A percentile compares a stretch with the other conserved stretches of the same genome.
These are phyloP conservation scores for Helicocarpus griseus DNA, from an alignment of 2,329 filamentous ascomycete species.

Conservation along the genomic window DNA sequence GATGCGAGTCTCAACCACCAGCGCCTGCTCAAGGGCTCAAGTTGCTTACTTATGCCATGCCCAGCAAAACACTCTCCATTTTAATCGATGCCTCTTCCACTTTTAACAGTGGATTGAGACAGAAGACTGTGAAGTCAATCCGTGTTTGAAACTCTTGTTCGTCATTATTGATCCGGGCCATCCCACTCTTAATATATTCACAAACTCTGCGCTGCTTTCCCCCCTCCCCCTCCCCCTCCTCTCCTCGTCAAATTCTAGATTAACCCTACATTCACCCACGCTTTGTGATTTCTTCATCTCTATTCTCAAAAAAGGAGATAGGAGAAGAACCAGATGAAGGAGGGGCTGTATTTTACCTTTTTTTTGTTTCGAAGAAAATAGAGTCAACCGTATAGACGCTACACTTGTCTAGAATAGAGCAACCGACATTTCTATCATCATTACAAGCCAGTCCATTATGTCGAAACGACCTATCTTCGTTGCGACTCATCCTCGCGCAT, in stretches of 20 bases:
- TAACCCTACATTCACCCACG: neutral
- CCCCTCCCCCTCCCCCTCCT: too few species aligned
- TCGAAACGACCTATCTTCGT: conserved; percentile 78
- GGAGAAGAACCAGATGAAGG: too few species aligned
- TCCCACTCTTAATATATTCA: neutral
- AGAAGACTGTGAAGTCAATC: too few species aligned
- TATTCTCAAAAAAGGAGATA: too few species aligned
- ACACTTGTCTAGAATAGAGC: too few species aligned
- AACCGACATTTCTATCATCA: neutral
- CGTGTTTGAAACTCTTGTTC: too few species aligned
- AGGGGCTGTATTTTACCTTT: neutral
- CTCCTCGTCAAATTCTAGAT: neutral
- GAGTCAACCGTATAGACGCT: too few species aligned
- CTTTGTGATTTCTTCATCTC: too few species aligned
- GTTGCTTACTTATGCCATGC: too few species aligned
- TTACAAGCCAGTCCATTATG: conserved; percentile 43
- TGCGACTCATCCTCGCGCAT: conserved; percentile 86
- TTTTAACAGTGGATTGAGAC: neutral
- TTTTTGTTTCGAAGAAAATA: neutral
- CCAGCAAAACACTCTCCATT: too few species aligned
- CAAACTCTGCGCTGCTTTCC: neutral
- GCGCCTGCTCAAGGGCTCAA: neutral
- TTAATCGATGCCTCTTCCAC: neutral
- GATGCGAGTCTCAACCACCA: neutral
- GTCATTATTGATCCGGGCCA: neutral